These are phyloP conservation scores for Rhexocercosporidium sp. DNA, from an alignment of 2,329 filamentous ascomycete genomes.

Conservation along the genomic window DNA sequence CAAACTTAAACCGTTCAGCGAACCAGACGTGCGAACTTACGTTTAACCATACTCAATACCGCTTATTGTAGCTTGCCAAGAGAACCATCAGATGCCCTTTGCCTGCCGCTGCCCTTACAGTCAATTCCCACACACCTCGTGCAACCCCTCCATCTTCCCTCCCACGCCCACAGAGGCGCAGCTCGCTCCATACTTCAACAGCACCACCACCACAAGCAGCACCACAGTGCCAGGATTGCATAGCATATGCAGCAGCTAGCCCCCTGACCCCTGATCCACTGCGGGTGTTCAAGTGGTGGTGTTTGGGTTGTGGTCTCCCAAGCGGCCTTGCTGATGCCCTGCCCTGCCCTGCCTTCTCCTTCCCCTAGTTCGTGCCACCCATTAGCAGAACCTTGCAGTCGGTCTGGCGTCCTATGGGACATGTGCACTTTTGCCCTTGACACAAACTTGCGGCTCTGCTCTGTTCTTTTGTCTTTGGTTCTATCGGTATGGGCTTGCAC, in stretches of 20 bases:
- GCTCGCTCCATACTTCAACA: background rate
- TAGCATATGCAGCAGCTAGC: background rate
- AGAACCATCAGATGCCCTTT: background rate
- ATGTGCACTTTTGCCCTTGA: conserved; percentile 1
- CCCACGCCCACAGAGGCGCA: background rate
- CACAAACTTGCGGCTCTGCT: background rate
- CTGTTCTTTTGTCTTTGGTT: background rate
- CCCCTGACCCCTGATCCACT: background rate
- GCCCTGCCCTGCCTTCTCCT: background rate
- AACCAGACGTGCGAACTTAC: background rate
- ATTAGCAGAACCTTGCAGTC: background rate
- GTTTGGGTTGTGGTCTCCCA: background rate
- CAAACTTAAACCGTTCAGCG: background rate
- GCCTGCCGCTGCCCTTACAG: background rate
- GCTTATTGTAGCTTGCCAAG: background rate
- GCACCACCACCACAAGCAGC: background rate
- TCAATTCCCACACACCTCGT: background rate
- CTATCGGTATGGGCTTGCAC: conserved; percentile 1
- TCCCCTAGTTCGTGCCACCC: background rate
- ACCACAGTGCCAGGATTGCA: background rate
- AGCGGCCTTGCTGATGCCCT: background rate
- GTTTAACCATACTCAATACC: background rate
- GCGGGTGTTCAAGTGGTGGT: background rate
- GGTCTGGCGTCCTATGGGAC: background rate
- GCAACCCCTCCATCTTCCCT: background rate